Evolutionary conservation across 495 filamentous ascomycete genomes (phyloP).

Genomic region (Glarea lozoyensis): DNA sequence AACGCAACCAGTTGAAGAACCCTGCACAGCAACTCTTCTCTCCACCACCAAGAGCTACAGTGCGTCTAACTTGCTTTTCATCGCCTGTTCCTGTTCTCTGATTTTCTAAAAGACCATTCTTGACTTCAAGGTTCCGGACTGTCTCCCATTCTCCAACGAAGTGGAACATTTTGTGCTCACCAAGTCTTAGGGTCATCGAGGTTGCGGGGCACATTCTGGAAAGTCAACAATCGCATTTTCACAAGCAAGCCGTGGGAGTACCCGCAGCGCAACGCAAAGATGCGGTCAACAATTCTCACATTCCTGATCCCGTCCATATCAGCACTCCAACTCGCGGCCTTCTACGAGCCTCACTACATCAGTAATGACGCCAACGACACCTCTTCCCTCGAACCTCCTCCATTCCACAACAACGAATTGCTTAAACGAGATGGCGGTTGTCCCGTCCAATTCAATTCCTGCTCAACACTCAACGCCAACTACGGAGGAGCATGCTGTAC

Average conservation of each 20-base stretch:
- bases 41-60: too few species aligned
- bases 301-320: constrained; percentile 15
- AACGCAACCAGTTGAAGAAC: too few species aligned
- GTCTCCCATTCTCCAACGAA: neutral
- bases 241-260: neutral
- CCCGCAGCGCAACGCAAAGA: constrained; percentile 4
- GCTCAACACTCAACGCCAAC: constrained; percentile 32
- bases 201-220: neutral
- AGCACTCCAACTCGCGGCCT: too few species aligned
- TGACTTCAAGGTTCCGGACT: too few species aligned
- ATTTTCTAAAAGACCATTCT: too few species aligned
- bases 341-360: constrained; percentile 9
- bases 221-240: constrained; percentile 1
- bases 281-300: constrained; percentile 15
- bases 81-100: too few species aligned
- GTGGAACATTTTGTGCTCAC: neutral
- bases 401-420: constrained; percentile 7
- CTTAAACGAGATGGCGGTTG: constrained; percentile 34
- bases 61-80: too few species aligned
- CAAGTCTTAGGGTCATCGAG: neutral
- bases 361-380: neutral
- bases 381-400: constrained; percentile 8
- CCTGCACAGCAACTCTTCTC: too few species aligned
- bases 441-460: constrained; percentile 40
- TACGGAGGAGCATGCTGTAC: constrained; percentile 48